phyloP scores from a whole-genome alignment of 768 basidiomycete genomes.

The Podaxis sp. region DNA sequence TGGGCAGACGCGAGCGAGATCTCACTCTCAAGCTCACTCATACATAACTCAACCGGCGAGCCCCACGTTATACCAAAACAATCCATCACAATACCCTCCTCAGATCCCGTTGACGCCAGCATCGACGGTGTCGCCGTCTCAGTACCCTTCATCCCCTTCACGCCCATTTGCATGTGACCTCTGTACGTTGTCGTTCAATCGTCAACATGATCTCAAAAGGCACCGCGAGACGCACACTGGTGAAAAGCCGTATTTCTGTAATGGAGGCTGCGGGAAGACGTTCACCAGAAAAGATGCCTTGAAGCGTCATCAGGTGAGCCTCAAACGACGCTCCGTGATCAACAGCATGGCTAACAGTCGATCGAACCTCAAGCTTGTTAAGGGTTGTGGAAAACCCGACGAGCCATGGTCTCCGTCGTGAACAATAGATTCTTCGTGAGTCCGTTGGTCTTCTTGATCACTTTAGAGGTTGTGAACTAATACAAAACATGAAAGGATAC shows the following conservation, averaged over 20 bases:
- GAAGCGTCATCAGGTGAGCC: slow-evolving; percentile 78
- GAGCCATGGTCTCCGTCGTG: slow-evolving; percentile 36
- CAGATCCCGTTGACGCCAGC: slow-evolving; percentile 37
- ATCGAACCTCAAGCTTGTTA: slow-evolving; percentile 57
- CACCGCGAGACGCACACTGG: slow-evolving; percentile 85
- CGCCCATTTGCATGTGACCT: slow-evolving; percentile 70
- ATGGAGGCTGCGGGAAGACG: slow-evolving; percentile 83
- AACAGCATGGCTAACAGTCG: slow-evolving; percentile 17
- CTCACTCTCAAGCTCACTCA: slow-evolving; percentile 40
- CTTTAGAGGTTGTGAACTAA: slow-evolving; percentile 1
- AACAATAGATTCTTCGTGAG: slow-evolving; percentile 7
- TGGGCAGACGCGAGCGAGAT: slow-evolving; percentile 36
- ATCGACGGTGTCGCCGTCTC: slow-evolving; percentile 29
- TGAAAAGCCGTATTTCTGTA: slow-evolving; percentile 82
- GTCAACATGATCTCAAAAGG: slow-evolving; percentile 82
- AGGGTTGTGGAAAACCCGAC: slow-evolving; percentile 74
- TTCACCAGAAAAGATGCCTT: slow-evolving; percentile 86
- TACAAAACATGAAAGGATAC: neutral
- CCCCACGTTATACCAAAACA: slow-evolving; percentile 20
- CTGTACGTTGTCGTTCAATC: slow-evolving; percentile 81
- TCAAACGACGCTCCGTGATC: slow-evolving; percentile 9
- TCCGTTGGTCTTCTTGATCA: neutral
- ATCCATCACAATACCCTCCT: slow-evolving; percentile 30
- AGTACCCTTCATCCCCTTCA: slow-evolving; percentile 57
- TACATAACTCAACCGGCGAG: slow-evolving; percentile 16